Evolutionary conservation across 257 asterid genomes (phyloP), one percentile per base, ranked within the genome.

Genomic region (Fraxinus anomala): DNA sequence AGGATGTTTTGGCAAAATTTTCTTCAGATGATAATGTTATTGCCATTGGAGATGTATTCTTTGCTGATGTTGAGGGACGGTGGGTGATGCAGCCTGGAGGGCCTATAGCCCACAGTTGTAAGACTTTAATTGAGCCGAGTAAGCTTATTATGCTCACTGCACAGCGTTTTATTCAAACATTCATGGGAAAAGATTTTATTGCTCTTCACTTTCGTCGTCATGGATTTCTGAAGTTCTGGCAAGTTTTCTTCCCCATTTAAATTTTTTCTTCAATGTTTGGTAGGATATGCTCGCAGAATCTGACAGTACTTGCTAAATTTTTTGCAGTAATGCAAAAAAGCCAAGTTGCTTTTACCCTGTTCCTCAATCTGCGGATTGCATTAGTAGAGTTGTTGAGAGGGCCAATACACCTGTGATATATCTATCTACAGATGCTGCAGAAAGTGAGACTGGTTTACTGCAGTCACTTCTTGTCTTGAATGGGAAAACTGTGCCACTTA

Each of bases 21-120:
- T 81, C 94, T 73, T 88, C 92, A 1, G 84, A 81, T n/a, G 90
- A 88, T 72, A 95, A 89, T 84, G 96, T 96, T 70, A 82, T 96
- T 79, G 98, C 97, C 21, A 85, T 96, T 70, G 99, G 99, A 73
- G 99, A 96, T 73, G 92, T 96, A 81, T 96, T 92, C 88, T 96
- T 96, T 83, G 97, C 99, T 78, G 92, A 96, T 56, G 93, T 93
- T 65, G 99, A 92, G 89, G 88, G 82, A 76, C 91, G 87, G 2
- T 87, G 94, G 98, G 98, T 92, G 83, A 89, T 86, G 96, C 99
- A 96, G 87, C 94, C 97, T 4, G 96, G 98, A 68, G 99, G 99
- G 13, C 99, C 99, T 1, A 91, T 96, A 79, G 88, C 90, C 47
- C 97, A 92, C 85, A 86, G 86, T 23, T 96, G 99, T 72, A 93